phyloP scores from a whole-genome alignment of 148 eudicot genomes.

The Polygonum aviculare region DNA sequence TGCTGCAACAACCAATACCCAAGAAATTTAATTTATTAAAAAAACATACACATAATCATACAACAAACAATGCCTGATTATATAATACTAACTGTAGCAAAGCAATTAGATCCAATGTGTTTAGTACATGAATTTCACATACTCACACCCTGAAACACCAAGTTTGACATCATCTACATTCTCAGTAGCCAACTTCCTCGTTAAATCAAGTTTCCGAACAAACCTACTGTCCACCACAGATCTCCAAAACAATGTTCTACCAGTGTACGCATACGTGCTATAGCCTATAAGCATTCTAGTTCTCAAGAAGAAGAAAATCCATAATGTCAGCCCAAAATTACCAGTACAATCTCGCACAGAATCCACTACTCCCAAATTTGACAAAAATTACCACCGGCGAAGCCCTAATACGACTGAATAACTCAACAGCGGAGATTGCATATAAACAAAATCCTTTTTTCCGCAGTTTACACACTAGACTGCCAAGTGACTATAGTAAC shows the following conservation, averaged over 20 bases:
- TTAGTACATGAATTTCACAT: background rate
- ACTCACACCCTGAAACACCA: background rate
- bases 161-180: background rate
- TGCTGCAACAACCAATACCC: conserved; percentile 36
- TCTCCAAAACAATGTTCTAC: background rate
- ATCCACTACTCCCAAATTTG: background rate
- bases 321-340: background rate
- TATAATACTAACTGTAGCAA: background rate
- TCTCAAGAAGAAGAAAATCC: background rate
- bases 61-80: too few relatives aligned
- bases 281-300: background rate
- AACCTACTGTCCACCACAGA: background rate
- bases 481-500: background rate
- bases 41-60: background rate
- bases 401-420: background rate
- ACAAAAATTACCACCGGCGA: background rate
- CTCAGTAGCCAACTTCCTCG: background rate
- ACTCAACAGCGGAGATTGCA: background rate
- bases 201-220: background rate
- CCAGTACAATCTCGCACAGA: background rate
- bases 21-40: conserved; percentile 8
- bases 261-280: background rate
- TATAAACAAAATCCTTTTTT: too few relatives aligned
- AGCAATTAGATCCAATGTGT: background rate
- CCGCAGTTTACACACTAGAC: background rate